Conservation (phyloP, 768 basidiomycete genomes). For the Kockovaella imperatae region DNA sequence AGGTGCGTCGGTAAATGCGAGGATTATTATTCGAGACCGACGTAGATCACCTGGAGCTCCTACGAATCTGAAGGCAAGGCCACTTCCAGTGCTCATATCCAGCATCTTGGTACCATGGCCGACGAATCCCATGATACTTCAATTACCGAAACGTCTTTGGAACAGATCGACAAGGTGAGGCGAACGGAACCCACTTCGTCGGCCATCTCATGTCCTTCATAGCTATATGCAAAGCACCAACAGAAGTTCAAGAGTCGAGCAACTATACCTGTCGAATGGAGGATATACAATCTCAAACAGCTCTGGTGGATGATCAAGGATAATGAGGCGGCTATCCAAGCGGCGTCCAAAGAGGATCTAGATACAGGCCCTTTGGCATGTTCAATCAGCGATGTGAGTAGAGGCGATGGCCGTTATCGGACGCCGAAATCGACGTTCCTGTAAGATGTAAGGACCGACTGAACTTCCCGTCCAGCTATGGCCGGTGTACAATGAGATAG, state of each 20-base stretch:
- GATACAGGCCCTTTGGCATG: constrained; percentile 30
- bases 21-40: too few species aligned
- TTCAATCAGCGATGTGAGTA: constrained; percentile 31
- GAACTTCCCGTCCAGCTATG: constrained; percentile 14
- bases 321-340: constrained; percentile 30
- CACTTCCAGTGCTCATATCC: too few species aligned
- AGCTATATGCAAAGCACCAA: too few species aligned
- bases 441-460: constrained; percentile 1
- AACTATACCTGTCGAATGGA: constrained; percentile 26
- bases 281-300: constrained; percentile 42
- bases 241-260: constrained; percentile 16
- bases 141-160: too few species aligned
- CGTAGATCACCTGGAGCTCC: too few species aligned
- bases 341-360: constrained; percentile 35
- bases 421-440: background rate
- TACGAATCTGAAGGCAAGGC: too few species aligned
- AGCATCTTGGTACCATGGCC: too few species aligned
- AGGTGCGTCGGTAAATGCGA: too few species aligned
- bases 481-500: constrained; percentile 33
- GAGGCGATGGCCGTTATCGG: background rate
- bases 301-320: constrained; percentile 42
- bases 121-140: too few species aligned
- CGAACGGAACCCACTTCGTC: too few species aligned
- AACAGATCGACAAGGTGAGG: too few species aligned
- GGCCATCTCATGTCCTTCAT: too few species aligned